Evolutionary conservation across 495 filamentous ascomycete genomes (phyloP), one percentile per base, ranked within the genome.

Genomic region (Neurospora cerealis): DNA sequence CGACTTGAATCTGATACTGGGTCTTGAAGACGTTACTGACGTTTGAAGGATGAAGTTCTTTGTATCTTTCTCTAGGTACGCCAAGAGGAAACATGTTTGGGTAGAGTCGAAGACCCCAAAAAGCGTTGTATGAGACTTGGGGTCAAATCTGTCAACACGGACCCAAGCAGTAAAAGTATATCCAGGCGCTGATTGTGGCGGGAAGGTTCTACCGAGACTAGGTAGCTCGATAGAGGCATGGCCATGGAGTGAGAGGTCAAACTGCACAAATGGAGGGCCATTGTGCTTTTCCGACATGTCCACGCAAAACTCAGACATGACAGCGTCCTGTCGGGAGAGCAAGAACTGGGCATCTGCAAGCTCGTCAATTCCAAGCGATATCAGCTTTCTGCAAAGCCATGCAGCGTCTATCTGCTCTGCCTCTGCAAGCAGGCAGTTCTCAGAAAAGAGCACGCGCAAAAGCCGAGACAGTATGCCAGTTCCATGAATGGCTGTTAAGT

Each of bases 1-100:
- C 0, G 92, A 92, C 81, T 94, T 96, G 85, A 99, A 99, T 70
- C 96, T 89, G 36, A 98, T 92, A 83, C 95, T 98, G 7, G 96
- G 94, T 40, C 91, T 88, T 28, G 91, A 84, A 2, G 93, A 95
- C 44, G 88, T 93, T 70, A 98, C 92, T 15, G 96, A 98, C 41
- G 96, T 98, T 80, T 99, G 96, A 32, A 99, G 85, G 78, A 99
- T 98, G 75, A 99, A 94, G 78, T 97, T 94, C 37, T 88, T 90
- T n/a, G 93, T 96, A 79, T 98, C 94, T 78, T 91, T 93, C 81
- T 99, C 96, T 34, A 99, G 87, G 79, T 98, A 99, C 32, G 92
- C 92, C 60, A 99, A 88, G 40, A 98, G 85, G 76, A 99, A 99
- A 82, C 96, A 99, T 1, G 92, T 94, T 78, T 99, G 96, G 21